Percentiles rank a stretch among this genome's conserved stretches.
phyloP scores from a whole-genome alignment of 2,329 filamentous ascomycete species.

The Ophiosphaerella herpotricha region DNA sequence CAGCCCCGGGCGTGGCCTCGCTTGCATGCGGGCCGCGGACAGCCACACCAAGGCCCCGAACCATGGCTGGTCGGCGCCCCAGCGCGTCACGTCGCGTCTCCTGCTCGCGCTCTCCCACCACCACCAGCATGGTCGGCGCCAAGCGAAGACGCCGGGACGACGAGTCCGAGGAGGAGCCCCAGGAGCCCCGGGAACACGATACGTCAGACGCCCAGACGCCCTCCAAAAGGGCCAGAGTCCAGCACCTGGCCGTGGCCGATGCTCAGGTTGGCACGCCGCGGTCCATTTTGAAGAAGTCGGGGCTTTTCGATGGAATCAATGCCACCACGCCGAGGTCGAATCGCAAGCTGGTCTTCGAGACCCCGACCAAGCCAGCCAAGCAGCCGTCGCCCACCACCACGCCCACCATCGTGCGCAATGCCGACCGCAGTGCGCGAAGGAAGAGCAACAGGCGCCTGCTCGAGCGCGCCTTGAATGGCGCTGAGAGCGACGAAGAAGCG shows the following conservation, averaged over 20 bases:
- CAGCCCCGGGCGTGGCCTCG: not conserved
- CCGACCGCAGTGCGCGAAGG: slow-evolving; percentile 81
- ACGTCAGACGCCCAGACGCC: slow-evolving; percentile 35
- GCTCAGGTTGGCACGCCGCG: slow-evolving; percentile 27
- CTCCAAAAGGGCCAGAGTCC: slow-evolving; percentile 30
- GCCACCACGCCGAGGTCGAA: slow-evolving; percentile 50
- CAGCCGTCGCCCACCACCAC: slow-evolving; percentile 52
- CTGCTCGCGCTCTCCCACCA: not conserved
- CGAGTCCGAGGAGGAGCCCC: slow-evolving; percentile 27
- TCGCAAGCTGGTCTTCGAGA: slow-evolving; percentile 54
- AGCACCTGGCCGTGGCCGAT: slow-evolving; percentile 22
- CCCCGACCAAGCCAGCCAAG: slow-evolving; percentile 46
- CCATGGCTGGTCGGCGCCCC: too few species aligned
- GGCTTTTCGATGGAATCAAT: slow-evolving; percentile 22
- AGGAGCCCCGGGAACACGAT: slow-evolving; percentile 34
- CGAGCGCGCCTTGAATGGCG: slow-evolving; percentile 68
- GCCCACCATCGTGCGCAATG: slow-evolving; percentile 69
- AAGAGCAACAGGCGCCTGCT: slow-evolving; percentile 82
- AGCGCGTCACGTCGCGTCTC: slow-evolving; percentile 29
- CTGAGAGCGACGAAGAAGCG: slow-evolving; percentile 68
- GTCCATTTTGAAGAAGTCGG: slow-evolving; percentile 41
- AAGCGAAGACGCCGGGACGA: slow-evolving; percentile 38
- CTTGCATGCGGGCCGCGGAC: slow-evolving; percentile 28
- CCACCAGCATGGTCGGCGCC: slow-evolving; percentile 33
- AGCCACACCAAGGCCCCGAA: not conserved